Percentiles rank a stretch among this genome's conserved stretches.
Evolutionary conservation across 2,329 filamentous ascomycete genomes (phyloP).

Genomic region (Paramyrothecium sp.): DNA sequence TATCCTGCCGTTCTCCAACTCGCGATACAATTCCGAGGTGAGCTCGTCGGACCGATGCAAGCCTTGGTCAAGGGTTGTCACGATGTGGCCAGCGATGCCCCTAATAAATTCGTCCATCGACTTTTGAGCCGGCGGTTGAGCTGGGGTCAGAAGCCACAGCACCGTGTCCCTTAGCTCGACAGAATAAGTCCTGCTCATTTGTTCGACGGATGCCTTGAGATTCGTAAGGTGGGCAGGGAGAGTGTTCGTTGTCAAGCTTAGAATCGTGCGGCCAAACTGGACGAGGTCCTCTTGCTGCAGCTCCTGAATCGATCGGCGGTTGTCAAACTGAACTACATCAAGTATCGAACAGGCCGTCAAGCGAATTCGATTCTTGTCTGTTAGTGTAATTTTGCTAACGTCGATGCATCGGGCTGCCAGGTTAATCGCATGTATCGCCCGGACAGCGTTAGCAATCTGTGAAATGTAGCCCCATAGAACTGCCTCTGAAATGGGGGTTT

Average conservation of each 20-base stretch:
- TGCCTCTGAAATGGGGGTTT: slow-evolving; percentile 61
- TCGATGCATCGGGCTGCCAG: slow-evolving; percentile 86
- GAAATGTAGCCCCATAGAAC: slow-evolving; percentile 89
- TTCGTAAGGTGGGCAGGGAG: slow-evolving; percentile 54
- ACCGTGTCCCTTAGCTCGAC: slow-evolving; percentile 76
- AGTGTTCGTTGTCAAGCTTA: slow-evolving; percentile 77
- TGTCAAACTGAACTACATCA: slow-evolving; percentile 84
- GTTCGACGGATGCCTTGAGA: slow-evolving; percentile 69
- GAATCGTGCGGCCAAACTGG: slow-evolving; percentile 78
- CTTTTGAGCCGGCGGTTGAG: slow-evolving; percentile 57
- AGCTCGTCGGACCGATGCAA: slow-evolving; percentile 79
- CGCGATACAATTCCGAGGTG: slow-evolving; percentile 68
- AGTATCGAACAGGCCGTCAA: slow-evolving; percentile 85
- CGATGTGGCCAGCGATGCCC: slow-evolving; percentile 75
- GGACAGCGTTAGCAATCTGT: slow-evolving; percentile 85
- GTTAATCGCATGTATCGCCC: slow-evolving; percentile 76
- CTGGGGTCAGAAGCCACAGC: slow-evolving; percentile 74
- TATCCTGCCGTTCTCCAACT: slow-evolving; percentile 86
- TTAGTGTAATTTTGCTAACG: slow-evolving; percentile 84
- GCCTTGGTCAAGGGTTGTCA: slow-evolving; percentile 71
- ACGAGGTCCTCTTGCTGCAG: slow-evolving; percentile 85
- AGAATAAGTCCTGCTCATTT: slow-evolving; percentile 74
- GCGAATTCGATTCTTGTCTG: slow-evolving; percentile 85
- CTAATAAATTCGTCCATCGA: slow-evolving; percentile 76
- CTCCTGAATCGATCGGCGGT: slow-evolving; percentile 65